phyloP scores from a whole-genome alignment of 2,329 filamentous ascomycete genomes.

The Pseudogymnoascus sp. region DNA sequence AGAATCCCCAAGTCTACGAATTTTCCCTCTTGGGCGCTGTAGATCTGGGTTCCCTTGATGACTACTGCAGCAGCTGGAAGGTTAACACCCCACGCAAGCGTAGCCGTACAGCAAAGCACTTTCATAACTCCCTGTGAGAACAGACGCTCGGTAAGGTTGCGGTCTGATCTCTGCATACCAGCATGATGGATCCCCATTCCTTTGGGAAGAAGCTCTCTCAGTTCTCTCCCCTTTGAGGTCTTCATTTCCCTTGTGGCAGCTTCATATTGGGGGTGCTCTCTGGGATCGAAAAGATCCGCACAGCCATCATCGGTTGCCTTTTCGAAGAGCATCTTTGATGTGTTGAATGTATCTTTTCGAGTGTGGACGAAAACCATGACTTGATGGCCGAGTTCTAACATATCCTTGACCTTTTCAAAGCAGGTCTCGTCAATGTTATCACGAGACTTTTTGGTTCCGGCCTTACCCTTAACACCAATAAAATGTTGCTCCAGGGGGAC shows the following conservation, averaged over 20 bases:
- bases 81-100: slow-evolving; percentile 97
- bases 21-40: slow-evolving; percentile 92
- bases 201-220: slow-evolving; percentile 81
- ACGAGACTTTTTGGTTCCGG: slow-evolving; percentile 68
- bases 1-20: slow-evolving; percentile 94
- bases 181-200: slow-evolving; percentile 94
- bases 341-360: slow-evolving; percentile 83
- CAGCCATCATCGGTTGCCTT: slow-evolving; percentile 76
- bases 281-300: slow-evolving; percentile 74
- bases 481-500: slow-evolving; percentile 97
- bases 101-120: slow-evolving; percentile 96
- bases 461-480: slow-evolving; percentile 87
- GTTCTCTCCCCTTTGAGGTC: slow-evolving; percentile 71
- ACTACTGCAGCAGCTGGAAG: slow-evolving; percentile 91
- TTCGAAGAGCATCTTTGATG: slow-evolving; percentile 75
- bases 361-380: slow-evolving; percentile 99
- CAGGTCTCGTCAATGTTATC: slow-evolving; percentile 82
- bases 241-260: slow-evolving; percentile 77
- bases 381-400: slow-evolving; percentile 87
- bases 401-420: slow-evolving; percentile 90
- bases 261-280: slow-evolving; percentile 68
- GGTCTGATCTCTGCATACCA: slow-evolving; percentile 87
- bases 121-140: slow-evolving; percentile 90
- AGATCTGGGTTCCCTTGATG: slow-evolving; percentile 96
- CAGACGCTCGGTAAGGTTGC: slow-evolving; percentile 89